phyloP scores from a whole-genome alignment of 2,329 filamentous ascomycete genomes.

The Aspergillus amoenus region DNA sequence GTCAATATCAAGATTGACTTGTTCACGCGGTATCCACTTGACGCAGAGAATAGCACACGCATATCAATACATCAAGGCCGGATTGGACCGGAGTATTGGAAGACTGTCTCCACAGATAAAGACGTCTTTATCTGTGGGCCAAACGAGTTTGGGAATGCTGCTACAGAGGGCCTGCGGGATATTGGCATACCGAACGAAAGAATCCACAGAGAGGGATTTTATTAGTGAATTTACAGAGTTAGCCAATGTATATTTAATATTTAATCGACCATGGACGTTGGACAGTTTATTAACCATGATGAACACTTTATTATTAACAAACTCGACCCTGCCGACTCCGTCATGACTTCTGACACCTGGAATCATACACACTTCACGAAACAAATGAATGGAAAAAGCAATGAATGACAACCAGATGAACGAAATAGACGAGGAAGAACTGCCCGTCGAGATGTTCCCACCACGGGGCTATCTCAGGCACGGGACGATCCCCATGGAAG shows the following conservation, averaged over 20 bases:
- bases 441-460: too few relatives aligned
- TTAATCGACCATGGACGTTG: too few relatives aligned
- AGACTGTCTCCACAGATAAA: not conserved
- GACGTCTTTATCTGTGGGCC: slow-evolving; percentile 24
- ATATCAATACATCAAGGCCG: not conserved
- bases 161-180: slow-evolving; percentile 16
- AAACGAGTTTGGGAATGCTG: slow-evolving; percentile 21
- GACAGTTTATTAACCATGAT: too few relatives aligned
- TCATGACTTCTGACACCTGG: too few relatives aligned
- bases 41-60: not conserved
- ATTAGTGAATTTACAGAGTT: not conserved
- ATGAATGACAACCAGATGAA: too few relatives aligned
- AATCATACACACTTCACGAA: too few relatives aligned
- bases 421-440: too few relatives aligned
- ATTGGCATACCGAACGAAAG: not conserved
- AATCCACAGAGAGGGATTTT: slow-evolving; percentile 4
- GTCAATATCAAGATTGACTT: not conserved
- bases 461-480: too few relatives aligned
- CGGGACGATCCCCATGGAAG: not conserved
- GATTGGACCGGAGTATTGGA: slow-evolving; percentile 11
- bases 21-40: not conserved
- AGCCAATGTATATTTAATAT: too few relatives aligned
- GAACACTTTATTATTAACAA: too few relatives aligned
- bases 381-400: too few relatives aligned
- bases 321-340: too few relatives aligned